These are phyloP conservation scores for Silene latifolia DNA, from an alignment of 148 eudicot genomes.

Conservation along the genomic window DNA sequence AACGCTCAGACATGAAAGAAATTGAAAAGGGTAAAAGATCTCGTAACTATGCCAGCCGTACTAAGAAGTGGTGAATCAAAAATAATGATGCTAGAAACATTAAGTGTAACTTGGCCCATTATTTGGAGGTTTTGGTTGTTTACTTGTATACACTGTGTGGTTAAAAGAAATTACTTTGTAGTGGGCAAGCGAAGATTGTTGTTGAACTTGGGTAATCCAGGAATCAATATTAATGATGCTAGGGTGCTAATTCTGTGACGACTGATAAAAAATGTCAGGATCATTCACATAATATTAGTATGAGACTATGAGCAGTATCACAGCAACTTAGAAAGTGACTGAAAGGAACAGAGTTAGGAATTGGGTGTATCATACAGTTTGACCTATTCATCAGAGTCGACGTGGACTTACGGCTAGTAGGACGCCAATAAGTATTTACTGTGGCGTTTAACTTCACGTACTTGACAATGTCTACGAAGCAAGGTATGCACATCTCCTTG, in stretches of 20 bases:
- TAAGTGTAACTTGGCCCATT: background rate
- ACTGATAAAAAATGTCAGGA: background rate
- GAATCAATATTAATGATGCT: background rate
- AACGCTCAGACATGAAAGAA: conserved; percentile 36
- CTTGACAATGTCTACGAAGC: too few species aligned
- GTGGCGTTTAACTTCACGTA: too few species aligned
- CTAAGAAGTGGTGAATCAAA: conserved; percentile 5
- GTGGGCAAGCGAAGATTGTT: background rate
- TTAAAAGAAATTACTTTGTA: background rate
- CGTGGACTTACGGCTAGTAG: too few species aligned
- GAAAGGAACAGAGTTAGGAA: too few species aligned
- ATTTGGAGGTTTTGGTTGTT: background rate
- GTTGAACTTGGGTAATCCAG: background rate
- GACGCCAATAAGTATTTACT: too few species aligned
- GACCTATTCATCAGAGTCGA: too few species aligned
- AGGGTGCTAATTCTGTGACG: background rate
- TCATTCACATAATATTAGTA: background rate
- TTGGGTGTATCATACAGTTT: too few species aligned
- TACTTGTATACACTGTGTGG: background rate
- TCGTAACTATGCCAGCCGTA: background rate
- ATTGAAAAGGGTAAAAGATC: conserved; percentile 31
- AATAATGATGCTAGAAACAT: background rate
- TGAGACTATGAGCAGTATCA: background rate
- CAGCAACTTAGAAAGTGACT: too few species aligned
- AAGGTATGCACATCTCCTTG: too few species aligned